Base-by-base conservation (phyloP, 306 rosid genomes). In the Vicia faba region DNA sequence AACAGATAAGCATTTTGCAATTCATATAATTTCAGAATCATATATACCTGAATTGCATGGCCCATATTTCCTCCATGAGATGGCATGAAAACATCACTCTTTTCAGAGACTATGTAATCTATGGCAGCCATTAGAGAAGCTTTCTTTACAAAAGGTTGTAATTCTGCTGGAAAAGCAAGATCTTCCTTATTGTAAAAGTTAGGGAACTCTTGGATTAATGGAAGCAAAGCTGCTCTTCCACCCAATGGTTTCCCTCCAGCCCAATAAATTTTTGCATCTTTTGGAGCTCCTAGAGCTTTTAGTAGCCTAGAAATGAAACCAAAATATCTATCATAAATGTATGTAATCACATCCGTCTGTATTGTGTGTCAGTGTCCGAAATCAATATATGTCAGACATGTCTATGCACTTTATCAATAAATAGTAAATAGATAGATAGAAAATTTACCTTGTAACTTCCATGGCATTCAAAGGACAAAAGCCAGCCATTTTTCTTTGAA, bases 11-110 rank as follows among this genome's bases (percentile, higher is more conserved):
- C 8, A 25, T 1, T 25, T 25, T 25, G 0, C 28, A 25, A 25
- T 25, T 23, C 28, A 25, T 25, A 3, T 25, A 50, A 61, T 40
- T 39, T 50, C 12, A 54, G 43, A 69, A 53, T 29, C 33, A 74
- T 81, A 31, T 28, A 29, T 33, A 89, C 98, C 96, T 93, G 98
- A 65, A 90, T 70, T 4, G 91, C 97, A 68, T 90, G 99, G 40
- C 97, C 99, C 99, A 93, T 93, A 36, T 93, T 93, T 72, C 99
- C 99, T 11, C 99, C 99, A 78, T 93, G 99, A 64, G 97, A 90
- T 18, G 99, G 97, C 97, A 93, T 86, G 92, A 93, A 93, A 61
- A 93, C 95, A 63, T 93, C 92, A 45, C 99, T 90, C 48, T 83
- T 86, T 82, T 90, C 89, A 0, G 90, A 86, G 28, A 93, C 96